Evolutionary conservation across 129 eudicot species (phyloP).

Genomic region (Helianthus tuberosus): DNA sequence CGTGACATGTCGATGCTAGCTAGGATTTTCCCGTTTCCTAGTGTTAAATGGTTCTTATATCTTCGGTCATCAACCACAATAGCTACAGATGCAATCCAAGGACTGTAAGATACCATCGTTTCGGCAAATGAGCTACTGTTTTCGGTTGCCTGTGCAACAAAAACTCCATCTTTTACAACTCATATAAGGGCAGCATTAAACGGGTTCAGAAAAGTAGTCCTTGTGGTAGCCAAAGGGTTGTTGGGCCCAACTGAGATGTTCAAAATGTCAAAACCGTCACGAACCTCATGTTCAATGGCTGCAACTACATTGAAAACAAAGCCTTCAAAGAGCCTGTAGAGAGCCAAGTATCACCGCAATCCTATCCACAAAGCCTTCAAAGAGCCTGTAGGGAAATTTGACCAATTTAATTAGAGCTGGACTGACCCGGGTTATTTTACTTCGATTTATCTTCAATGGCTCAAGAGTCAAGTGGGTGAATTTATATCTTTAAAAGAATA

Average conservation of each 20-base stretch:
- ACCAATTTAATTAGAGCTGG: too few relatives aligned
- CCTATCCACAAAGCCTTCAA: too few relatives aligned
- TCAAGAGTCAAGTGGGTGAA: too few relatives aligned
- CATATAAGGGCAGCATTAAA: conserved; percentile 90
- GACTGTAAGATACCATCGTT: conserved; percentile 86
- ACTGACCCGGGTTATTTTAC: too few relatives aligned
- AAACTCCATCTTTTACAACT: too few relatives aligned
- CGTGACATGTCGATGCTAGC: conserved; percentile 90
- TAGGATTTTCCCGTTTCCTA: conserved; percentile 79
- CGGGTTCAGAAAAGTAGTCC: conserved; percentile 84
- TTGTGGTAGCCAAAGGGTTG: conserved; percentile 93
- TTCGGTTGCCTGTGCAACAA: too few relatives aligned
- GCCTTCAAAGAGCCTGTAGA: too few relatives aligned
- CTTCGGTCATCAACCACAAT: conserved; percentile 93
- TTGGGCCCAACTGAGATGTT: conserved; percentile 96
- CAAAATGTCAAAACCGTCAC: conserved; percentile 91
- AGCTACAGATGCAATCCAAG: conserved; percentile 94
- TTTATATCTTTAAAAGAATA: too few relatives aligned
- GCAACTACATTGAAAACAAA: conserved; percentile 94
- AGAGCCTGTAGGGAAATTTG: too few relatives aligned
- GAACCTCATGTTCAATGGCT: conserved; percentile 95
- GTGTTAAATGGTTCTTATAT: conserved; percentile 83
- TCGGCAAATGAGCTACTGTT: conserved; percentile 91
- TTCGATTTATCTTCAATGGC: too few relatives aligned
- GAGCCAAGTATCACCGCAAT: too few relatives aligned